Conservation (phyloP, 2,329 filamentous ascomycete genomes). For the Atkinsonella hypoxylon region DNA sequence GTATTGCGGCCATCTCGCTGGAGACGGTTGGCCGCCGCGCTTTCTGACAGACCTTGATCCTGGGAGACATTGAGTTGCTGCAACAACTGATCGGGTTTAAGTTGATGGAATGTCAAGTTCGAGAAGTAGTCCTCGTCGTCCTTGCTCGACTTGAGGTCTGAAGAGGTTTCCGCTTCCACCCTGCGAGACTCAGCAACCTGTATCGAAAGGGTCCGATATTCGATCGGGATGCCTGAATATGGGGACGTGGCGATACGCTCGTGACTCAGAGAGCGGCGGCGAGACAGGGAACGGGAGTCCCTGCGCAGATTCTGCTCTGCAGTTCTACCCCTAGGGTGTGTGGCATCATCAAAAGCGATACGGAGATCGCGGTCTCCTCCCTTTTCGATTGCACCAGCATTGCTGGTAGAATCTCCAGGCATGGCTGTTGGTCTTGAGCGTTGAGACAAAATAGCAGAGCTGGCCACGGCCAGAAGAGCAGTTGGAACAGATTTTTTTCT, state of each 20-base stretch:
- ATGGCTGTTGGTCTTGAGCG: slow-evolving; percentile 5
- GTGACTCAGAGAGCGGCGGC: slow-evolving; percentile 13
- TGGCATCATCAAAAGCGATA: slow-evolving; percentile 14
- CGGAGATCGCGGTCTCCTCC: slow-evolving; percentile 13
- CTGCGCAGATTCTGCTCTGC: slow-evolving; percentile 4
- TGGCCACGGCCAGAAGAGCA: not conserved
- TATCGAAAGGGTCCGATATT: slow-evolving; percentile 29
- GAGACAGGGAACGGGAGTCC: slow-evolving; percentile 11
- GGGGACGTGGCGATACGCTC: slow-evolving; percentile 19
- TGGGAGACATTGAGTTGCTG: slow-evolving; percentile 27
- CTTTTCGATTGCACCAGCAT: slow-evolving; percentile 11
- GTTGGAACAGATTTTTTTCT: too few species aligned
- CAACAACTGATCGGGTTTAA: slow-evolving; percentile 21
- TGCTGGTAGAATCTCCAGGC: slow-evolving; percentile 9
- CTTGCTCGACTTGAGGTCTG: slow-evolving; percentile 14
- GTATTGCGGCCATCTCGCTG: slow-evolving; percentile 29
- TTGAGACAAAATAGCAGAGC: not conserved
- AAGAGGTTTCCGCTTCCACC: slow-evolving; percentile 12
- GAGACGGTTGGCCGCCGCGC: slow-evolving; percentile 21
- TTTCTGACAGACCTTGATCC: slow-evolving; percentile 23
- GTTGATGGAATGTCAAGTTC: slow-evolving; percentile 26
- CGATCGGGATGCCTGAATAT: slow-evolving; percentile 25
- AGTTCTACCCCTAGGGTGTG: slow-evolving; percentile 12
- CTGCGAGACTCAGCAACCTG: slow-evolving; percentile 26
- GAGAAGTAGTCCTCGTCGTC: slow-evolving; percentile 32